These are phyloP conservation scores for Aphanomyces cochlioides DNA, from an alignment of 352 stramenopile species.

Conservation along the genomic window DNA sequence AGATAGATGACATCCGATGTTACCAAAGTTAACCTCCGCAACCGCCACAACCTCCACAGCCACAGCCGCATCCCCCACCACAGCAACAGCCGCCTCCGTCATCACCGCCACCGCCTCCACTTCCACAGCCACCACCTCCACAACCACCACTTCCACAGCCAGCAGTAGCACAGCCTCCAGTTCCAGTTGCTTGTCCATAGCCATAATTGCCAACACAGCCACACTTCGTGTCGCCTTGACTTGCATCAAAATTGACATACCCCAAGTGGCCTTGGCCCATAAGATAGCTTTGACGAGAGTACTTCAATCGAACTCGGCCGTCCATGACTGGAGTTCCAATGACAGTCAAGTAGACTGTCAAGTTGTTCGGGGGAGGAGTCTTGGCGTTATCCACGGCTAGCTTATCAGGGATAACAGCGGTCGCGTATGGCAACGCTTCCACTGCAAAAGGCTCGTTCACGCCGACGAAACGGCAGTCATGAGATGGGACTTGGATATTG, in stretches of 20 bases:
- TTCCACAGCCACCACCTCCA: neutral
- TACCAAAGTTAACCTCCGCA: too few species aligned
- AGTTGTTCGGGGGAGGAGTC: neutral
- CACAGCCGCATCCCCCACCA: too few species aligned
- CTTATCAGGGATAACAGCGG: neutral
- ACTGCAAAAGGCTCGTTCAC: slow-evolving; percentile 19
- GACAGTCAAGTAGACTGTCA: slow-evolving; percentile 24
- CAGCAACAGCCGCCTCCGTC: too few species aligned
- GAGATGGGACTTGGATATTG: neutral
- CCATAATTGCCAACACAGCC: neutral
- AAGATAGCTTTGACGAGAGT: slow-evolving; percentile 19
- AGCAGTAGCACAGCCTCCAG: neutral
- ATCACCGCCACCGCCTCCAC: neutral
- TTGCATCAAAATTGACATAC: neutral
- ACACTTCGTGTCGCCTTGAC: neutral
- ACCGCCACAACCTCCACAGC: too few species aligned
- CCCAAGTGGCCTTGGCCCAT: slow-evolving; percentile 7
- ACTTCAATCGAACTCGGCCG: slow-evolving; percentile 21
- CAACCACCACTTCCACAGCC: neutral
- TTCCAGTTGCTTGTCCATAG: neutral
- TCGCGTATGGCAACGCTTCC: neutral
- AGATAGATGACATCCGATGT: too few species aligned
- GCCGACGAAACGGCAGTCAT: slow-evolving; percentile 10
- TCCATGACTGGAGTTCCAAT: slow-evolving; percentile 30
- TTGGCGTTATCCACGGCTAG: neutral